Base-by-base conservation (phyloP, 768 basidiomycete genomes). In the Brasilioporus rufonigricans region DNA sequence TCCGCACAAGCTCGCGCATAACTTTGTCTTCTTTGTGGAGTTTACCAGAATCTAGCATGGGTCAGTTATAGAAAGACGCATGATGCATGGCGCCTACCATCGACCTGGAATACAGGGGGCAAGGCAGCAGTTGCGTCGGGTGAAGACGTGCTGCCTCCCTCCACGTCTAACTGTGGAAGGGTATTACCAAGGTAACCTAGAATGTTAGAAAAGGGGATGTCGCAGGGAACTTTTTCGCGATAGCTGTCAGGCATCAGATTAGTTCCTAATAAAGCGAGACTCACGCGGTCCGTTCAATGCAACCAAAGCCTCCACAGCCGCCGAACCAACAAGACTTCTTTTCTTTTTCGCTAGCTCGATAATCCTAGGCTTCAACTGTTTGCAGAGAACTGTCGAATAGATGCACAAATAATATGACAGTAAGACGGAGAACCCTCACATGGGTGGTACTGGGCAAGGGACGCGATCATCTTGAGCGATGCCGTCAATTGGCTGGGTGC, bases 101-200 rank as follows among this genome's bases (percentile, higher is more conserved):
- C 16, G 16, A 24, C 7, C 21, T 14, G 19, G 27, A 48, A 43
- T 11, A 50, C 26, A 26, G 16, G 6, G 7, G 48, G 44, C n/a
- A 50, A 21, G 21, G 5, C 23, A 19, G 4, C 8, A 8, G 1
- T 21, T 9, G 18, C 14, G 7, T 13, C 3, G 10, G 38, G 4
- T 24, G 38, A 29, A 45, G n/a, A 2, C 4, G 18, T n/a, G 3
- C 11, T 16, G 38, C 26, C 51, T 8, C n/a, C 33, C 3, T 59
- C 55, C n/a, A n/a, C 51, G 19, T 57, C 47, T 7, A 53, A 23
- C 6, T 14, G 51, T 32, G 58, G 55, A 5, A 59, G 55, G 4
- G 8, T 46, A 16, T 36, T 26, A 21, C 12, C 10, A 24, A 59
- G 50, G 31, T 52, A 41, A 23, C 41, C 32, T 18, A 49, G 26